A percentile compares a stretch with the other conserved stretches of the same genome.
phyloP scores from a whole-genome alignment of 441 rosid genomes.

The Corymbia calophylla region DNA sequence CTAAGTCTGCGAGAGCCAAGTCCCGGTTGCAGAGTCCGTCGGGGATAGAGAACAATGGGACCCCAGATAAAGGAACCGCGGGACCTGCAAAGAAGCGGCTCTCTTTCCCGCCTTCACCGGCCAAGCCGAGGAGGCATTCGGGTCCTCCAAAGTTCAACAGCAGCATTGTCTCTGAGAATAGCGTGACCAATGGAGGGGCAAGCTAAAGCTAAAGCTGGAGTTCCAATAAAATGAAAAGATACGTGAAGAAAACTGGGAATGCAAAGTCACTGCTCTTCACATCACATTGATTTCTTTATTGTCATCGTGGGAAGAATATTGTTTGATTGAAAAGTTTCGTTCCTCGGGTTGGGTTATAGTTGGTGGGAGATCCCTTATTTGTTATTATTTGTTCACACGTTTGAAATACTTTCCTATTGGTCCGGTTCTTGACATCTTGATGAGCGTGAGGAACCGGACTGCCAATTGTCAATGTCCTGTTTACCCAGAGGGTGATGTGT shows the following conservation, averaged over 20 bases:
- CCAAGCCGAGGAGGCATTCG: constrained; percentile 49
- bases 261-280: neutral
- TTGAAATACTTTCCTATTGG: neutral
- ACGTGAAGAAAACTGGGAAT: neutral
- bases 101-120: constrained; percentile 54
- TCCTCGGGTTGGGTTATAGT: neutral
- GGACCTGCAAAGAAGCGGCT: constrained; percentile 48
- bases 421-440: neutral
- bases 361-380: neutral
- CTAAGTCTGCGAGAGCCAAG: constrained; percentile 51
- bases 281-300: neutral
- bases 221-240: neutral
- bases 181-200: constrained; percentile 27
- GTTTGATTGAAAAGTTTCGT: neutral
- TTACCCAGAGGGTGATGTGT: neutral
- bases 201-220: neutral
- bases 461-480: neutral
- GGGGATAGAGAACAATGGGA: constrained; percentile 25
- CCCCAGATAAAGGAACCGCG: constrained; percentile 12
- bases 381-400: neutral
- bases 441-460: neutral
- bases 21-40: constrained; percentile 32
- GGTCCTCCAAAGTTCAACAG: constrained; percentile 57
- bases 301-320: neutral
- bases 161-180: constrained; percentile 23